Base-by-base conservation (phyloP, 23 red algal genomes). In the Porphyridium purpureum region DNA sequence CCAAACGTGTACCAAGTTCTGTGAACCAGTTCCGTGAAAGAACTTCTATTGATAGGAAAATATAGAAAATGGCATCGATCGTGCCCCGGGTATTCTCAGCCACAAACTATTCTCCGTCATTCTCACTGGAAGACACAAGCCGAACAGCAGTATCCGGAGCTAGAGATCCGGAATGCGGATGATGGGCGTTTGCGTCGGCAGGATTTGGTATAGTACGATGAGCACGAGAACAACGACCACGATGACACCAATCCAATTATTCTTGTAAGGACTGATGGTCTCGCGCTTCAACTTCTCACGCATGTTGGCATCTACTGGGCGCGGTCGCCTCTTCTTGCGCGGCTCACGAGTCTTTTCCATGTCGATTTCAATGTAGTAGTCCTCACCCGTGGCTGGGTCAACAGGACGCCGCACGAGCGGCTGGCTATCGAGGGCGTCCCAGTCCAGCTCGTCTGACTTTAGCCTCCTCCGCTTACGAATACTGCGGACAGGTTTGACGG, bases 181-280 rank as follows among this genome's bases (percentile, higher is more conserved):
- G 34, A 73, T 61, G 9, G 76, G 76, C 9, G 53, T 27, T 24
- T 28, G 62, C 8, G 61, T 63, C 1, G 66, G 66, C 4, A 81
- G 24, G 29, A 74, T 49, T 31, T 55, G 46, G 11, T 69, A 64
- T 14, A 51, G 35, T 15, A 93, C 11, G 27, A 73, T 66, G n/a
- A 93, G 27, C 29, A 64, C 54, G 38, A 54, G 17, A 4, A 93
- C 84, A n/a, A 47, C 67, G 29, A 74, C 3, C 9, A 66, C 57
- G 19, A 66, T 57, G 11, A 77, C 22, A 9, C 71, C 41, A 57
- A 93, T 93, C 84, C 84, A 93, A 54, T 93, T 93, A 23, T 93
- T 28, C 24, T 57, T 26, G 49, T 81, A 93, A 7, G 84, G 84
- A 1, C 62, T 47, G 21, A 76, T 74, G 22, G 77, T 51, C 57